Evolutionary conservation across 1,284 basidiomycete species (phyloP).

Genomic region (Apiotrichum siamense): DNA sequence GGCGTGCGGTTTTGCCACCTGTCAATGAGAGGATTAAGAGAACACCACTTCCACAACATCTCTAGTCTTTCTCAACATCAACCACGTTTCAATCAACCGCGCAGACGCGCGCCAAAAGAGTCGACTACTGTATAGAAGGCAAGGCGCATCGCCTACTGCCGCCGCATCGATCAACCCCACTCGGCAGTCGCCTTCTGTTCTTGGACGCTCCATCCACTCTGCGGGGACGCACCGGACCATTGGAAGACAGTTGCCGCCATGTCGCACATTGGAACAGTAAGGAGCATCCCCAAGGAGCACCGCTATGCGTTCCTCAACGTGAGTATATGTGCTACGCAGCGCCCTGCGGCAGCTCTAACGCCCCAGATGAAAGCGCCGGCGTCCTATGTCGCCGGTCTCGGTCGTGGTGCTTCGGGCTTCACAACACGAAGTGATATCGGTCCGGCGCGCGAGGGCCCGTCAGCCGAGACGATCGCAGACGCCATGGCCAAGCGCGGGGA

Average conservation of each 20-base stretch:
- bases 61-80: no score
- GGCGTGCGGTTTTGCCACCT: no score
- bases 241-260: constrained; percentile 18
- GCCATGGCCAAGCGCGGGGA: constrained; percentile 77
- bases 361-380: constrained; percentile 66
- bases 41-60: no score
- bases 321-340: constrained; percentile 5
- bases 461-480: constrained; percentile 78
- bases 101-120: no score
- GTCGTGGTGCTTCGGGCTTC: constrained; percentile 95
- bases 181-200: no score
- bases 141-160: no score
- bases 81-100: no score
- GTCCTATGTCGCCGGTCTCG: constrained; percentile 92
- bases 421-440: constrained; percentile 98
- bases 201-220: no score
- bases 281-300: constrained; percentile 42
- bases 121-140: no score
- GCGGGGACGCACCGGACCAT: not conserved
- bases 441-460: constrained; percentile 88
- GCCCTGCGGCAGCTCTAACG: not conserved
- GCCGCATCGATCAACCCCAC: no score
- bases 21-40: no score
- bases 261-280: constrained; percentile 43
- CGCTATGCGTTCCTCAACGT: constrained; percentile 43